Evolutionary conservation across 2,329 filamentous ascomycete species (phyloP), one percentile per base, ranked within the genome.

Genomic region (Colletotrichum trifolii): DNA sequence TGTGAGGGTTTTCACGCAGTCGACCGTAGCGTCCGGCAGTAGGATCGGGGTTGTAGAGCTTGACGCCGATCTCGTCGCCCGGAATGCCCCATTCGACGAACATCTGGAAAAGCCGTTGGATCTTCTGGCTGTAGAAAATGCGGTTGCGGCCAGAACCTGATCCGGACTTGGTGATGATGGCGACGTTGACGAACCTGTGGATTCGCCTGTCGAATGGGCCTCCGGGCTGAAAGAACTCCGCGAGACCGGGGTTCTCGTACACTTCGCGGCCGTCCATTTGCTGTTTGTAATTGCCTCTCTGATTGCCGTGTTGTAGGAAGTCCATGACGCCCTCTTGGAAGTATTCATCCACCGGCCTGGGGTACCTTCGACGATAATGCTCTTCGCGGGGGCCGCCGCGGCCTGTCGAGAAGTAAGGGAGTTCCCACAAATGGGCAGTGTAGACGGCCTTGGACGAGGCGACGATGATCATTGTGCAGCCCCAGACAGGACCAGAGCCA

Each of bases 371-470:
- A 15, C 11, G 25, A 25, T 25, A 25, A 25, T 40, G 34, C 12
- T 54, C 52, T 9, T 11, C 11, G 38, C 36, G 8, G 4, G 43
- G 48, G 2, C 35, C 25, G 11, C n/a, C 36, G 13, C 47, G n/a
- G 34, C 55, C 42, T 39, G 43, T 13, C 39, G 43, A 45, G 43
- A 62, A 60, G 6, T 39, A 48, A 1, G 68, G 67, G 4, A 67
- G 36, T 40, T 70, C 61, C 68, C 67, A 70, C 11, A 70, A 17
- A 35, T 69, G 68, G 9, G 55, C 52, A 5, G 53, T 55, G 43
- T 48, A 69, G 50, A 68, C 54, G 36, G 56, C 68, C 34, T 39
- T 39, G 12, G 66, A 50, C 9, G 66, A 68, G 2, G 45, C 56
- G 1, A 68, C 54, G 36, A 69, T 12, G 33, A 70, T 34, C 10